Evolutionary conservation across 2,329 filamentous ascomycete species (phyloP), one percentile per base, ranked within the genome.

Genomic region (Cladosporium sp.): DNA sequence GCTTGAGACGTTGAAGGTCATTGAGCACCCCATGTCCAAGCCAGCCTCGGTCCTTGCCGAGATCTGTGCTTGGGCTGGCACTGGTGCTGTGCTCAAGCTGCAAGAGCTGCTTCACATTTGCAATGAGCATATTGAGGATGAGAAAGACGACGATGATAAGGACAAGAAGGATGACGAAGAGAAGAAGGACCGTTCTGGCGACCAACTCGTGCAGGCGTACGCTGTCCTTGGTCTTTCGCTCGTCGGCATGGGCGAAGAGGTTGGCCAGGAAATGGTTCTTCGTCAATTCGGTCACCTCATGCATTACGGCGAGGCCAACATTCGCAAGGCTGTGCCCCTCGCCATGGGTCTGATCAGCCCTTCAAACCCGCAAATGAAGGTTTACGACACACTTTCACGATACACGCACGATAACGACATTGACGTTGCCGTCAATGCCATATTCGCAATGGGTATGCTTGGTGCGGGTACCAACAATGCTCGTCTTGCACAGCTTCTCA

Each of bases 331-430:
- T 16, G 93, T 98, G 25, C 93, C 93, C 30, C 78, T 98, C 49
- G 93, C 93, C 20, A 94, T 98, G 89, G 94, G 91, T 63, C 79
- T 98, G 49, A 85, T 98, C 65, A 95, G 88, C 72, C 89, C 94
- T 11, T 96, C 90, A 73, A 98, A 98, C 74, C 93, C 93, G 9
- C 94, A 98, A 69, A 98, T 98, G 92, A 98, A 97, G 78, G 88
- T 98, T 41, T 98, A 98, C 74, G 93, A 98, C 69, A 98, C 93
- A 0, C 77, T 98, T 9, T 98, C 93, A 45, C 80, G 93, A 65
- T 98, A 98, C 78, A 94, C 87, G 57, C 93, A 98, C 79, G 93
- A 98, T 74, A 98, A 93, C 59, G 93, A 98, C 72, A 94, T 92
- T 55, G 93, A 98, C 63, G 93, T 98, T 40, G 93, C 93, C 33